Evolutionary conservation across 768 basidiomycete species (phyloP), one percentile per base, ranked within the genome.

Genomic region (Leccinellum rugosiceps): DNA sequence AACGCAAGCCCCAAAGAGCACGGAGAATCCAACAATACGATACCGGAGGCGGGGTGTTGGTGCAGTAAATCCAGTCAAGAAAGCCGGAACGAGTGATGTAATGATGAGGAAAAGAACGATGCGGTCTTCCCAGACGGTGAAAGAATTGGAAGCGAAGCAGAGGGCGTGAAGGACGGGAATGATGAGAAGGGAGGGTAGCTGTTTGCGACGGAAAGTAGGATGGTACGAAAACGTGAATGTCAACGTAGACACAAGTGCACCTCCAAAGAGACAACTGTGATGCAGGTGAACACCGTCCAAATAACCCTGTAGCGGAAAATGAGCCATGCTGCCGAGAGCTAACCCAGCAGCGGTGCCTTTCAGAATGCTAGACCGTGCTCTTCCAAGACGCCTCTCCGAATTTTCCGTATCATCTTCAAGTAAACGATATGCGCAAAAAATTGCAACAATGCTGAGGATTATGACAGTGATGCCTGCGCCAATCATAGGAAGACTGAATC

Each of bases 71-170:
- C 90, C 88, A 49, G 77, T 77, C 31, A 88, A 66, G 58, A 89
- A 74, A 57, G 75, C 76, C 0, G 86, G 85, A 11, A 84, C 72
- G 35, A 93, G 74, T 31, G 83, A 88, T 35, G 82, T 82, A 45
- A 86, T 68, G 58, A 87, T 75, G 53, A 98, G 80, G 79, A 86
- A 95, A 8, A 85, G 82, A 11, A 89, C 78, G 55, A 92, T 77
- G 31, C 82, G 82, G 69, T 98, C 95, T 80, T 99, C 97, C 94
- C 94, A 98, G 71, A 98, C 83, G n/a, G 91, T 92, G 77, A 92
- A 96, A 0, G 94, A 97, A 76, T 98, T 98, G 25, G 94, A 96
- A 15, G 88, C 82, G 73, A 96, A 96, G 7, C 87, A 77, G 4
- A 88, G 53, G 1, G 86, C 73, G 65, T 98, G 94, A 3, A 93